Percentiles rank a stretch among this genome's conserved stretches.
Evolutionary conservation across 768 basidiomycete species (phyloP).

Genomic region (Pleurotus tuoliensis): DNA sequence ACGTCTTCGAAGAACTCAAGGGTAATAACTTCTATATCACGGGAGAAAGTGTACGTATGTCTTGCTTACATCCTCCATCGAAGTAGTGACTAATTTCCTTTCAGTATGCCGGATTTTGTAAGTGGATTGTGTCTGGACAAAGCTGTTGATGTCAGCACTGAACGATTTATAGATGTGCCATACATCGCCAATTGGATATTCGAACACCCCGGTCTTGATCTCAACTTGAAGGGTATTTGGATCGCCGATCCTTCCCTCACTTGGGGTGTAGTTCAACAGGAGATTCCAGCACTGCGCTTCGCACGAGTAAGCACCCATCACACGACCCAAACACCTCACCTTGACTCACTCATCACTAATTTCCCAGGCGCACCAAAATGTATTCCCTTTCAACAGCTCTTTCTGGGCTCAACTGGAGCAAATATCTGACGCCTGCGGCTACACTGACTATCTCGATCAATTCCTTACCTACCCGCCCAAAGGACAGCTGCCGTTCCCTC

Average conservation of each 20-base stretch:
- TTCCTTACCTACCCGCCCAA: conserved; percentile 63
- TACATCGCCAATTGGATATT: conserved; percentile 73
- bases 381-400: conserved; percentile 56
- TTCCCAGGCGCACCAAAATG: conserved; percentile 46
- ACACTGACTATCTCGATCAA: conserved; percentile 55
- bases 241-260: conserved; percentile 47
- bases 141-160: neutral
- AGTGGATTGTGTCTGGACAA: conserved; percentile 19
- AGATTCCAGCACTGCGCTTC: conserved; percentile 67
- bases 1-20: conserved; percentile 63
- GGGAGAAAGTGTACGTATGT: conserved; percentile 58
- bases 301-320: conserved; percentile 26
- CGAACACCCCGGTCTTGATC: conserved; percentile 54
- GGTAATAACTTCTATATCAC: conserved; percentile 62
- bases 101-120: conserved; percentile 69
- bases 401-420: conserved; percentile 52
- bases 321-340: neutral
- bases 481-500: conserved; percentile 59
- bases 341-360: neutral
- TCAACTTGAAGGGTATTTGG: conserved; percentile 58
- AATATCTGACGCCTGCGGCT: conserved; percentile 52
- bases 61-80: neutral
- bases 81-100: conserved; percentile 3
- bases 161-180: conserved; percentile 25
- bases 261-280: conserved; percentile 51